Evolutionary conservation across 306 rosid genomes (phyloP).

Genomic region (Dalbergia cultrata): DNA sequence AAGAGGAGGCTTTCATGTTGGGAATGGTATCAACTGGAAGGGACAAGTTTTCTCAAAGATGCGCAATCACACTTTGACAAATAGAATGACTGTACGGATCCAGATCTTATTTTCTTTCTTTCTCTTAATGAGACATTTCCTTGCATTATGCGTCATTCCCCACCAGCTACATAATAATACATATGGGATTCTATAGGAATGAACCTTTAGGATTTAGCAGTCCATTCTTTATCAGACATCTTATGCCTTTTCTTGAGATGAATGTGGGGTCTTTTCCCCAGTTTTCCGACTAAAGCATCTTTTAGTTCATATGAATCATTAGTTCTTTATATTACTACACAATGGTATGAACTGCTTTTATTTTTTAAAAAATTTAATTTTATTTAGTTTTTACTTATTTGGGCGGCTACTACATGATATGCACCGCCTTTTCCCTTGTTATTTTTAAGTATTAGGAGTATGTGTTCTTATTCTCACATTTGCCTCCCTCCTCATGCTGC

Average conservation of each 20-base stretch:
- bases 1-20: slow-evolving; percentile 98
- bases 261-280: not conserved
- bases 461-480: slow-evolving; percentile 12
- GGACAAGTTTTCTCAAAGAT: slow-evolving; percentile 99
- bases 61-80: slow-evolving; percentile 93
- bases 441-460: not conserved
- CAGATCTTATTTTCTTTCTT: slow-evolving; percentile 22
- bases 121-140: slow-evolving; percentile 3
- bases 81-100: slow-evolving; percentile 92
- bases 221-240: not conserved
- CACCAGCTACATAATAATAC: slow-evolving; percentile 3
- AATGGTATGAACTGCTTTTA: not conserved
- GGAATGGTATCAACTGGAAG: slow-evolving; percentile 99
- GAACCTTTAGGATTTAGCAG: not conserved
- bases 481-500: not conserved
- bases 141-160: slow-evolving; percentile 3
- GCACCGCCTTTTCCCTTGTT: not conserved
- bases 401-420: not conserved
- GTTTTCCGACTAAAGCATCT: not conserved
- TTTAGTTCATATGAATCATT: slow-evolving; percentile 24
- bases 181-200: not conserved
- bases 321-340: slow-evolving; percentile 7
- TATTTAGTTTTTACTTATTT: not conserved
- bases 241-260: slow-evolving; percentile 15
- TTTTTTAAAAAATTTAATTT: too few species aligned